These are phyloP conservation scores for Linum lewisii DNA, from an alignment of 345 rosid species.

Conservation along the genomic window DNA sequence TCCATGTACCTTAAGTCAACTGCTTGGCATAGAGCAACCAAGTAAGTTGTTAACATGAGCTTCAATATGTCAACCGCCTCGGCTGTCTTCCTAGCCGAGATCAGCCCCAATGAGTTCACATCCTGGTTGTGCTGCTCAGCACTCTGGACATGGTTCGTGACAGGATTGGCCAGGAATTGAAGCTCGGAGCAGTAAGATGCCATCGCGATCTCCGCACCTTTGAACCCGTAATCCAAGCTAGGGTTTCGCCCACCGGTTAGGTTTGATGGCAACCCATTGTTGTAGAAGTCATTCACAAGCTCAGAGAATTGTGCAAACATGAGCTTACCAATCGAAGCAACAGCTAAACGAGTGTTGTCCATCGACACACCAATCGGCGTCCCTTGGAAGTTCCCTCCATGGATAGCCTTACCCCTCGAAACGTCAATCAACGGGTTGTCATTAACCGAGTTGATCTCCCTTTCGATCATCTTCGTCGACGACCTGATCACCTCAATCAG, in stretches of 20 bases:
- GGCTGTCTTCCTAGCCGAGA: constrained; percentile 1
- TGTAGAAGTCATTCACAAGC: constrained; percentile 6
- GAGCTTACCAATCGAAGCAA: constrained; percentile 4
- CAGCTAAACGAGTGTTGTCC: constrained; percentile 2
- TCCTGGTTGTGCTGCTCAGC: constrained; percentile 5
- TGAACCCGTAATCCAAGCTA: constrained; percentile 4
- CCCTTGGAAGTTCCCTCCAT: constrained; percentile 4
- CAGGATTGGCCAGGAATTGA: not conserved
- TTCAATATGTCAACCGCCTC: not conserved
- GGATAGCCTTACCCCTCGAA: constrained; percentile 1
- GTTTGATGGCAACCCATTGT: constrained; percentile 1
- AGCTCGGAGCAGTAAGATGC: constrained; percentile 7
- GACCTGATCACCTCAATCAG: constrained; percentile 1
- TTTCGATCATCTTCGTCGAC: constrained; percentile 3
- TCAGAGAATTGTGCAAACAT: constrained; percentile 6
- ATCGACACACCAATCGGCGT: constrained; percentile 3
- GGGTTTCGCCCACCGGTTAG: constrained; percentile 2
- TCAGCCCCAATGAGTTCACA: constrained; percentile 2
- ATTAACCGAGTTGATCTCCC: constrained; percentile 1
- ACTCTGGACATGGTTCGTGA: not conserved
- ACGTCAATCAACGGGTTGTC: constrained; percentile 3
- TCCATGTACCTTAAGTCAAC: not conserved
- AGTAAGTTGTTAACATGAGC: constrained; percentile 4
- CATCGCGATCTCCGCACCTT: constrained; percentile 1
- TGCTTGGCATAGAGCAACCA: constrained; percentile 3